Base-by-base conservation (phyloP, 1,284 basidiomycete genomes). In the Malassezia vespertilionis region DNA sequence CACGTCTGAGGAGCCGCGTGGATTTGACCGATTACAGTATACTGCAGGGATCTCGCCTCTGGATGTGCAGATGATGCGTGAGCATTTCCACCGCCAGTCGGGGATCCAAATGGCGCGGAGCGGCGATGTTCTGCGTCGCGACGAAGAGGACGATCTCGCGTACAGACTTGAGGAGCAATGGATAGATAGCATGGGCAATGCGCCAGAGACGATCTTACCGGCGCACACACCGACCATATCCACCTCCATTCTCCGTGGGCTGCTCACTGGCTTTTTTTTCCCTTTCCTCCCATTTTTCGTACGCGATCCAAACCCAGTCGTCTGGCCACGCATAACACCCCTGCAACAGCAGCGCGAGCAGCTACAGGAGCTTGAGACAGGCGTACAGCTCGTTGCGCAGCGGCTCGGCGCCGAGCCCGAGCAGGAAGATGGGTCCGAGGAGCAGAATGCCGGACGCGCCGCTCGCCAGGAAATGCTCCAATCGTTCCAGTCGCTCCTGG, bases 121-220 rank as follows among this genome's bases (percentile, higher is more conserved):
- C 20, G 52, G 52, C n/a, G 52, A 54, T 33, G n/a, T 54, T 28
- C 20, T 54, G 2, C 43, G 52, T 2, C 33, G 33, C 18, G 32
- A 33, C 4, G 52, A 54, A 9, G 52, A 54, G 30, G 43, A 54
- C 8, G 51, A 56, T 17, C 36, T 50, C 18, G 45, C 46, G 11
- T 41, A 46, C 18, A 35, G 40, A 26, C 26, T 56, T 17, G 54
- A 56, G 33, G 54, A 56, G 33, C 54, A 56, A 24, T 56, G 54
- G 54, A 56, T 56, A 23, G 54, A 56, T 20, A 44, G 35, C 24
- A 40, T 49, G 41, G 51, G 33, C 14, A 37, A 49, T 18, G 30
- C 33, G 18, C 46, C 46, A n/a, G 26, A 43, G 23, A 18, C 22
- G 11, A 8, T 41, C 15, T 20, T 26, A 7, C 18, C 10, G 14